Percentiles rank a stretch among this genome's conserved stretches.
phyloP scores from a whole-genome alignment of 192 early-diverging fungal genomes.

The Pilaira anomala region DNA sequence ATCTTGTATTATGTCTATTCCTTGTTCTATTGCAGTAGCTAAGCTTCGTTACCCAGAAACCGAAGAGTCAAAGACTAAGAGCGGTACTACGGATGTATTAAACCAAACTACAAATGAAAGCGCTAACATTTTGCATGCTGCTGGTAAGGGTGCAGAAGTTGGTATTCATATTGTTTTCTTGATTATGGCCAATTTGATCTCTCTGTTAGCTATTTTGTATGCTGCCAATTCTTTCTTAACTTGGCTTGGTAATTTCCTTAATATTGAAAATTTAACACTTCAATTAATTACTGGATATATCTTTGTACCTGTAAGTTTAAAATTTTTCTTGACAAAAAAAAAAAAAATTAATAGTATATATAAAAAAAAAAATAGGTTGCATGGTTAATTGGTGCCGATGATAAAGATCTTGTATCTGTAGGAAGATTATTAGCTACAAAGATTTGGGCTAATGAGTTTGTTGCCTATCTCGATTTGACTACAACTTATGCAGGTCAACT shows the following conservation, averaged over 20 bases:
- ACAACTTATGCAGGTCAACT: slow-evolving; percentile 40
- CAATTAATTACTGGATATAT: slow-evolving; percentile 71
- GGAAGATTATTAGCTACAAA: slow-evolving; percentile 69
- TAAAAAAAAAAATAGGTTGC: slow-evolving; percentile 36
- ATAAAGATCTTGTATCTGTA: slow-evolving; percentile 44
- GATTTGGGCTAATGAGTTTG: slow-evolving; percentile 86
- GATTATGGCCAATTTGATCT: slow-evolving; percentile 73
- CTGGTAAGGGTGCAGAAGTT: slow-evolving; percentile 76
- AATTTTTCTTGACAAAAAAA: not conserved
- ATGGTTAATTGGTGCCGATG: slow-evolving; percentile 49
- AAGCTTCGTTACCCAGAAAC: slow-evolving; percentile 87
- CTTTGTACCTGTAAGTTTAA: slow-evolving; percentile 55
- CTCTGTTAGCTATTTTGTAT: slow-evolving; percentile 72
- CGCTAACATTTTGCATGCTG: slow-evolving; percentile 75
- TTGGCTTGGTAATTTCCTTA: slow-evolving; percentile 66
- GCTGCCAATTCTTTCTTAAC: slow-evolving; percentile 67
- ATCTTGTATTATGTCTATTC: slow-evolving; percentile 89
- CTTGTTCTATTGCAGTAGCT: slow-evolving; percentile 76
- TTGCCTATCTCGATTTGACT: slow-evolving; percentile 56
- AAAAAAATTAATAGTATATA: not conserved
- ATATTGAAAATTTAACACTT: slow-evolving; percentile 55
- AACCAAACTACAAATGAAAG: slow-evolving; percentile 70
- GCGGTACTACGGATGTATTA: slow-evolving; percentile 50
- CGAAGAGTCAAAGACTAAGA: slow-evolving; percentile 75
- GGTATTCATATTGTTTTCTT: slow-evolving; percentile 76